A percentile compares a stretch with the other conserved stretches of the same genome.
Conservation (phyloP, 768 basidiomycete species). For the Galerina sulciceps region DNA sequence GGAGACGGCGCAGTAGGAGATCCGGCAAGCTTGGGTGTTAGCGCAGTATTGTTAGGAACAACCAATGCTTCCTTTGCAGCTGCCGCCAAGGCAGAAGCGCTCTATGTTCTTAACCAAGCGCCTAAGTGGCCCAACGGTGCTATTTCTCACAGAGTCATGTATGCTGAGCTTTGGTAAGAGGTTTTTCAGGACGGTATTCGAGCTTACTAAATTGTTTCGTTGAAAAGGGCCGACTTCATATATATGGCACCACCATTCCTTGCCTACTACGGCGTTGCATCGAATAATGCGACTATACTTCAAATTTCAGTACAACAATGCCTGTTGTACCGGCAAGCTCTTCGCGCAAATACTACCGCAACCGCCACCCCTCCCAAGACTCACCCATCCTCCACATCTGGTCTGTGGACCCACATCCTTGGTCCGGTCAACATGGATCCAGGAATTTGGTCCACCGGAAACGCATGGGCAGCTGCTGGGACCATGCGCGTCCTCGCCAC, state of each 20-base stretch:
- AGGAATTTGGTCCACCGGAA: constrained; percentile 57
- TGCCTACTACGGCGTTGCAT: constrained; percentile 49
- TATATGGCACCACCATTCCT: constrained; percentile 59
- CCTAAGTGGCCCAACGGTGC: constrained; percentile 49
- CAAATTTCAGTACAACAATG: constrained; percentile 42
- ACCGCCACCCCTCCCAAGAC: constrained; percentile 1
- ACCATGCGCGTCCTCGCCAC: constrained; percentile 64
- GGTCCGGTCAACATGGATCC: constrained; percentile 41
- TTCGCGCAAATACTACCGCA: constrained; percentile 32
- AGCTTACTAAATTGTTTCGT: not conserved
- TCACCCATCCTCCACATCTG: constrained; percentile 9
- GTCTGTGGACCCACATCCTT: constrained; percentile 46
- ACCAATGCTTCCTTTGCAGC: constrained; percentile 31
- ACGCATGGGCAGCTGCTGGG: constrained; percentile 76
- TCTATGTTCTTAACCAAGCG: constrained; percentile 36
- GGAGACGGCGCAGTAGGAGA: constrained; percentile 49
- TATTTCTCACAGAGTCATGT: constrained; percentile 45
- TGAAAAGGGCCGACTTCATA: constrained; percentile 49
- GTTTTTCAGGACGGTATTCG: not conserved
- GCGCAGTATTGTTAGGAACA: constrained; percentile 46
- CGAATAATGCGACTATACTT: constrained; percentile 37
- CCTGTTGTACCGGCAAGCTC: constrained; percentile 38
- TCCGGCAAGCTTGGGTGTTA: constrained; percentile 52
- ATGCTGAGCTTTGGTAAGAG: constrained; percentile 47
- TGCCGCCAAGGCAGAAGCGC: constrained; percentile 36